Evolutionary conservation across 1,284 basidiomycete genomes (phyloP).

Genomic region (Grifola frondosa): DNA sequence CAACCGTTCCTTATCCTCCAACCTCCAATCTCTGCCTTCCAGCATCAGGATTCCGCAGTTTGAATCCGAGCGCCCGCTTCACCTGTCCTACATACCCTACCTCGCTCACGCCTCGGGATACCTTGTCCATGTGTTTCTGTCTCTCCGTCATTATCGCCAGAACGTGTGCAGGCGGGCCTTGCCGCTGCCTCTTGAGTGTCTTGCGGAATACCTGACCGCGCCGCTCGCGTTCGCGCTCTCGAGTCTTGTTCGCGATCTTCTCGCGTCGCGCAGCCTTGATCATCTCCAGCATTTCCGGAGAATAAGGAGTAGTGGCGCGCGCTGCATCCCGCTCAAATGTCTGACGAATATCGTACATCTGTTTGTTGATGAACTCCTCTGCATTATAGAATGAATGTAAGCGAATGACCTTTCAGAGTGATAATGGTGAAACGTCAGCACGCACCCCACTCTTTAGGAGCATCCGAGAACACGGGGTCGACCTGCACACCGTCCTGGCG

Average conservation of each 20-base stretch:
- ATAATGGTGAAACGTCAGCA: conserved; percentile 16
- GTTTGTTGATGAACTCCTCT: conserved; percentile 16
- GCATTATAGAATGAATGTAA: not conserved
- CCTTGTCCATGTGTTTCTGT: conserved; percentile 44
- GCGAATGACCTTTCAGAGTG: not conserved
- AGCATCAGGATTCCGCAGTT: conserved; percentile 44
- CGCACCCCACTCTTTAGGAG: conserved; percentile 43
- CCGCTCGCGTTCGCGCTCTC: conserved; percentile 55
- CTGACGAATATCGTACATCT: conserved; percentile 30
- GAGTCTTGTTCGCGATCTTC: conserved; percentile 61
- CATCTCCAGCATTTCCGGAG: conserved; percentile 46
- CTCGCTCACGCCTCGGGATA: conserved; percentile 51
- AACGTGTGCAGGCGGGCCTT: conserved; percentile 63
- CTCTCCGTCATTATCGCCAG: conserved; percentile 50
- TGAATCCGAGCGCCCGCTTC: conserved; percentile 51
- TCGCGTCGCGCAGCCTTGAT: conserved; percentile 56
- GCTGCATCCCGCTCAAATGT: conserved; percentile 39
- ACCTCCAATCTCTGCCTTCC: conserved; percentile 44
- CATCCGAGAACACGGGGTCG: conserved; percentile 25
- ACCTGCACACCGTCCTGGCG: conserved; percentile 18
- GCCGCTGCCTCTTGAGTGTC: conserved; percentile 46
- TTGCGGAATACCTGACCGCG: conserved; percentile 54
- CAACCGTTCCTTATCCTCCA: conserved; percentile 36
- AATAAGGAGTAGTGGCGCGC: conserved; percentile 43
- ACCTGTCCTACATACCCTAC: conserved; percentile 61